Conservation (phyloP, 257 asterid species). For the Anisodus tanguticus region DNA sequence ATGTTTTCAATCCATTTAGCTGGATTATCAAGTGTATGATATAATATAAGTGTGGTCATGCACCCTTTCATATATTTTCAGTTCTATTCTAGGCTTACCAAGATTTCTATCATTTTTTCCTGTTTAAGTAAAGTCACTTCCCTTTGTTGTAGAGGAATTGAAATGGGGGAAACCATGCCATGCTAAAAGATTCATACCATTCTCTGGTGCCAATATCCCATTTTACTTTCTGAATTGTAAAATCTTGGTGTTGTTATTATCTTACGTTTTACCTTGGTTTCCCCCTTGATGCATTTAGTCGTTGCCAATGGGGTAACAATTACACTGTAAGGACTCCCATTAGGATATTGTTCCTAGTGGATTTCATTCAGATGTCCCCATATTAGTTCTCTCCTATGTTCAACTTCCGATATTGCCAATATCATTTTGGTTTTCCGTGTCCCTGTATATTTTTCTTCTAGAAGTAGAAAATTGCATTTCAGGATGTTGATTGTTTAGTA, state of each 20-base stretch:
- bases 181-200: neutral
- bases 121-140: neutral
- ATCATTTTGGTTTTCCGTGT: neutral
- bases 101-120: neutral
- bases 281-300: neutral
- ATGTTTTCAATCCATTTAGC: neutral
- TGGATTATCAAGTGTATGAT: constrained; percentile 1
- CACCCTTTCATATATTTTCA: neutral
- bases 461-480: neutral
- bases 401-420: neutral
- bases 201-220: neutral
- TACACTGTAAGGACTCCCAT: neutral
- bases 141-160: neutral
- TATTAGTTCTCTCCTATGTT: neutral
- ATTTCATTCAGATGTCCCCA: neutral
- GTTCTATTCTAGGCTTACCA: neutral
- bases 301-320: neutral
- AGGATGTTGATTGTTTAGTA: neutral
- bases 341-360: neutral
- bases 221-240: constrained; percentile 4
- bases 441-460: neutral
- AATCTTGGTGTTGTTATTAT: neutral
- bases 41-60: neutral
- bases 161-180: neutral
- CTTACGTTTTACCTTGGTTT: neutral